Evolutionary conservation across 192 early-diverging fungal genomes (phyloP), one percentile per base, ranked within the genome.

Genomic region (Spinellus fusiger): DNA sequence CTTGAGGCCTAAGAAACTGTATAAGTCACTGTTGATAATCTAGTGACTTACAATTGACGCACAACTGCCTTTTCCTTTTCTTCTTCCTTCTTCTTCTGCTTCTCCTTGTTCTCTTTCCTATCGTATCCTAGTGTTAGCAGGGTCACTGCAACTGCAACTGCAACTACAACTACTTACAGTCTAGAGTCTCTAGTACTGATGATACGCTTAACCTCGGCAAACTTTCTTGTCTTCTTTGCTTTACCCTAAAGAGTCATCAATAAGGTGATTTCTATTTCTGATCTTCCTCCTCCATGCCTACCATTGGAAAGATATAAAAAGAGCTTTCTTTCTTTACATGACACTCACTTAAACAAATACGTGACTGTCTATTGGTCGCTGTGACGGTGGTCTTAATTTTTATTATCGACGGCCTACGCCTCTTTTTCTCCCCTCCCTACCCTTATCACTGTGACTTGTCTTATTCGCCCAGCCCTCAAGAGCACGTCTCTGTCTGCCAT

Each of bases 131-230:
- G n/a, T n/a, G 3, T 61, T 64, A 2, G 12, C 40, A 33, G 53
- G 62, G 29, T 73, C 73, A 62, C 35, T 37, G 13, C 13, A 9
- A 37, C 13, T 37, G 13, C 13, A 9, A 44, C 18, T 44, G 13
- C 13, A 44, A 44, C 13, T n/a, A 44, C 3, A 44, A 12, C 13
- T 37, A 76, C 80, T 79, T 84, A 92, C 78, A 98, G 77, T 46
- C 96, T 84, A 34, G 88, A 77, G 74, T 98, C 96, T 31, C 92
- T 93, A 27, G 91, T 88, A 56, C 86, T 88, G 62, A 98, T 81
- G 70, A 93, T 91, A 23, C 93, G 88, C 79, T 98, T 98, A 44
- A 95, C 92, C 52, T 86, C 78, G 29, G 89, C 96, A 75, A 98
- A 96, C 82, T 95, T 93, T 78, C 90, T 86, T 34, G 93, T 95